Percentiles rank a stretch among this genome's conserved stretches.
These are phyloP conservation scores for Calycina herbarum DNA, from an alignment of 2,329 filamentous ascomycete genomes.

Conservation along the genomic window DNA sequence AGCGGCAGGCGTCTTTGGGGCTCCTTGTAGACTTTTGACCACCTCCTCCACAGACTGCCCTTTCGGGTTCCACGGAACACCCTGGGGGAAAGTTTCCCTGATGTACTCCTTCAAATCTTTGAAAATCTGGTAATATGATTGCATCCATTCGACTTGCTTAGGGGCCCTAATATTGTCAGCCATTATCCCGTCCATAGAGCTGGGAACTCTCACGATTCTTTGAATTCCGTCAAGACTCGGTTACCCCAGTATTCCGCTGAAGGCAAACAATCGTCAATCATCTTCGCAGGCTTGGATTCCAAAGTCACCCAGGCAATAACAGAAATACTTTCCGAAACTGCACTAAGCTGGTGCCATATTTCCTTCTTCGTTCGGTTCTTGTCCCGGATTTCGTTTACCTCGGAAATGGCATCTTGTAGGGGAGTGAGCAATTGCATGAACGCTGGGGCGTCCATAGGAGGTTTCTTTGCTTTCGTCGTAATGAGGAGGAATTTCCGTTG, in stretches of 20 bases:
- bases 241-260: constrained; percentile 94
- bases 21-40: constrained; percentile 55
- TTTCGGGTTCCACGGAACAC: constrained; percentile 82
- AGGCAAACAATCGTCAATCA: constrained; percentile 78
- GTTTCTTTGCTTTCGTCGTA: constrained; percentile 89
- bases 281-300: constrained; percentile 78
- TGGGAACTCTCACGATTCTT: constrained; percentile 62
- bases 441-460: constrained; percentile 55
- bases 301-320: constrained; percentile 89
- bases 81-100: constrained; percentile 76
- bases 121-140: constrained; percentile 90
- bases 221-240: constrained; percentile 86
- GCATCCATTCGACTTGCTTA: constrained; percentile 83
- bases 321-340: constrained; percentile 87
- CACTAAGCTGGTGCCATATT: constrained; percentile 78
- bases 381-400: constrained; percentile 79
- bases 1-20: constrained; percentile 47
- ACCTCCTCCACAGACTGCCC: constrained; percentile 72
- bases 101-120: constrained; percentile 80
- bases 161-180: constrained; percentile 58
- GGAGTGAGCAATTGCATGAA: constrained; percentile 82
- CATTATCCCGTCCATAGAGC: not conserved
- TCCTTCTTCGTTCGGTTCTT: constrained; percentile 69
- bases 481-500: constrained; percentile 88
- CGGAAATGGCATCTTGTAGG: constrained; percentile 78